phyloP scores from a whole-genome alignment of 192 early-diverging fungal genomes.

The Pilaira anomala region DNA sequence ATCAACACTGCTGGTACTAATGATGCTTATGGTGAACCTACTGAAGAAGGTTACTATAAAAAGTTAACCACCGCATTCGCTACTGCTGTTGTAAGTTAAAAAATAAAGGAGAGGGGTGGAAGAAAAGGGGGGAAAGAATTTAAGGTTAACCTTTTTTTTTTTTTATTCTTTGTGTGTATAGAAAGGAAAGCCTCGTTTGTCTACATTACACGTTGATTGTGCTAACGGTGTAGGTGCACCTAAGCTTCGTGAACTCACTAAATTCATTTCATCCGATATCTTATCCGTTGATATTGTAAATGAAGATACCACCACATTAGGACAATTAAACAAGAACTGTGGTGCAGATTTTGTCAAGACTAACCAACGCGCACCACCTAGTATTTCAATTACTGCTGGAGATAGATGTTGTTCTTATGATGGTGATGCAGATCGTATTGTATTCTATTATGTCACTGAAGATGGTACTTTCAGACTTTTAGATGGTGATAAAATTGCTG shows the following conservation, averaged over 20 bases:
- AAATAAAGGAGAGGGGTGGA: neutral
- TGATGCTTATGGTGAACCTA: slow-evolving; percentile 55
- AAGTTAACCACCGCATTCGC: slow-evolving; percentile 87
- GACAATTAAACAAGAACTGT: slow-evolving; percentile 85
- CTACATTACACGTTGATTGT: slow-evolving; percentile 79
- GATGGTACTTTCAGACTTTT: slow-evolving; percentile 82
- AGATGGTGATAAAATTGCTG: slow-evolving; percentile 99
- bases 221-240: slow-evolving; percentile 98
- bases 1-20: slow-evolving; percentile 27
- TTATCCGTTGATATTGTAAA: slow-evolving; percentile 72
- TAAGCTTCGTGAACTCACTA: slow-evolving; percentile 73
- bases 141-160: too few relatives aligned
- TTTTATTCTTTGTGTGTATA: slow-evolving; percentile 24
- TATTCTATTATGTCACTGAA: slow-evolving; percentile 84
- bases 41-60: slow-evolving; percentile 86
- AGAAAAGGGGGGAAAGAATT: too few relatives aligned
- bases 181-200: slow-evolving; percentile 66
- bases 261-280: slow-evolving; percentile 60
- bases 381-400: slow-evolving; percentile 59
- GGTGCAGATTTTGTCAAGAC: slow-evolving; percentile 99
- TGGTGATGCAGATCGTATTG: slow-evolving; percentile 97
- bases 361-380: slow-evolving; percentile 73
- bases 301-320: slow-evolving; percentile 62
- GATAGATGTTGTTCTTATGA: slow-evolving; percentile 88
- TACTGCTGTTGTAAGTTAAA: slow-evolving; percentile 64